Evolutionary conservation across 2,329 filamentous ascomycete genomes (phyloP).

Genomic region (Fusarium liriodendri): DNA sequence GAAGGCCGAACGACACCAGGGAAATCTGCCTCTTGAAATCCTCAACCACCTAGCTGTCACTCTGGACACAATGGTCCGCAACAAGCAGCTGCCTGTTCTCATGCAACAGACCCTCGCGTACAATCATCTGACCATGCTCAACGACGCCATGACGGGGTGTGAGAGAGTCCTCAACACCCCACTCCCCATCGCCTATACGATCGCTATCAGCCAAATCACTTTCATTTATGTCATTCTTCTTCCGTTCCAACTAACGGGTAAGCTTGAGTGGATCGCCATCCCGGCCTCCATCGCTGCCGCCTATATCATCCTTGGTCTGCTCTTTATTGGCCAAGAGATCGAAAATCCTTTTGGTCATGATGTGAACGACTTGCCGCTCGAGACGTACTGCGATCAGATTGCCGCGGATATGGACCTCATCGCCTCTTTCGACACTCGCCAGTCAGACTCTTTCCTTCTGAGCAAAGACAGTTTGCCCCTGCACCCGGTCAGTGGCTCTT

Average conservation of each 20-base stretch:
- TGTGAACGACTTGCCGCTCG: conserved; percentile 83
- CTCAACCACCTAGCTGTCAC: conserved; percentile 77
- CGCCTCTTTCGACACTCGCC: conserved; percentile 59
- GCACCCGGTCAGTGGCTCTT: conserved; percentile 61
- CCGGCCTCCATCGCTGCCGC: conserved; percentile 78
- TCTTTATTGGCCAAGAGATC: conserved; percentile 80
- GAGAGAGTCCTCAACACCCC: conserved; percentile 86
- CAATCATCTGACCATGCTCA: conserved; percentile 71
- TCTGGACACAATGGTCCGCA: conserved; percentile 68
- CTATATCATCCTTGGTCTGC: conserved; percentile 85
- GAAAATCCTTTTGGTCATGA: conserved; percentile 88
- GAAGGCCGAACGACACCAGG: conserved; percentile 75
- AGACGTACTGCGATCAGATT: conserved; percentile 80
- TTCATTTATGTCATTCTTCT: conserved; percentile 85
- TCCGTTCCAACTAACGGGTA: conserved; percentile 79
- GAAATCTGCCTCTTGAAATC: conserved; percentile 85
- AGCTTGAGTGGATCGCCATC: conserved; percentile 79
- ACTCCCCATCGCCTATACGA: conserved; percentile 83
- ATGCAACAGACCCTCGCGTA: conserved; percentile 72
- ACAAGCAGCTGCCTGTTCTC: conserved; percentile 65
- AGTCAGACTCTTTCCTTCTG: conserved; percentile 46
- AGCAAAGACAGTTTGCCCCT: conserved; percentile 61
- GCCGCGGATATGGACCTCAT: conserved; percentile 80
- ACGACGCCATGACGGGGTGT: conserved; percentile 77
- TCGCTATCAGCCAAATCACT: conserved; percentile 86